A percentile compares a stretch with the other conserved stretches of the same genome.
phyloP scores from a whole-genome alignment of 345 rosid species.

The Populus alba region DNA sequence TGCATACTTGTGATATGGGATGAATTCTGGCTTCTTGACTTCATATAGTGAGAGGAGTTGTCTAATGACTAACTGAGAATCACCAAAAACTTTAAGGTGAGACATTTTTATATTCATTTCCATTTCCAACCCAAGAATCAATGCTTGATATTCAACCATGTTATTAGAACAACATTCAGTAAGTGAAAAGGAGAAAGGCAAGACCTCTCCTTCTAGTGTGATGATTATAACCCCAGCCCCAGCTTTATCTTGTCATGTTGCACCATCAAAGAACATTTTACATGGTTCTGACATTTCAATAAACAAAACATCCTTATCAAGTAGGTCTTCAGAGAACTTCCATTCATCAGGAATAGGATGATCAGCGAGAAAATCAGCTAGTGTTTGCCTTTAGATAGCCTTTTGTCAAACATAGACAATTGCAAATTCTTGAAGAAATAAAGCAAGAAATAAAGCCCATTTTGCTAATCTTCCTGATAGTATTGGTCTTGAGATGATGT shows the following conservation, averaged over 20 bases:
- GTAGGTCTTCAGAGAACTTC: neutral
- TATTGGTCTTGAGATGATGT: no score
- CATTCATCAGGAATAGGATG: neutral
- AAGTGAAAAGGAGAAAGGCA: neutral
- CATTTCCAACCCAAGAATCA: neutral
- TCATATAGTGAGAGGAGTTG: neutral
- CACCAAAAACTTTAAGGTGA: neutral
- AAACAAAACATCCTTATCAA: neutral
- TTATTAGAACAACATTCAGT: neutral
- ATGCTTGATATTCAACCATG: neutral
- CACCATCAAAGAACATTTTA: neutral
- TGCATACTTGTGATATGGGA: neutral
- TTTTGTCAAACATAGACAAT: no score
- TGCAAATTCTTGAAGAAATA: no score
- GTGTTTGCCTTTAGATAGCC: no score
- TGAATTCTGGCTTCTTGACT: neutral
- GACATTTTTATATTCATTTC: neutral
- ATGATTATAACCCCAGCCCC: neutral
- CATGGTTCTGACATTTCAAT: no score
- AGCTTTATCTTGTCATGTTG: neutral
- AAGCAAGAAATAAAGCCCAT: no score
- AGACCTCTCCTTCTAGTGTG: neutral
- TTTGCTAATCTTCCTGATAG: no score
- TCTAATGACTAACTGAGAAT: neutral
- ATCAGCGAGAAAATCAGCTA: neutral